Percentiles rank a stretch among this genome's conserved stretches.
These are phyloP conservation scores for Panicum hallii DNA, from an alignment of 202 grass and related monocot genomes.

Conservation along the genomic window DNA sequence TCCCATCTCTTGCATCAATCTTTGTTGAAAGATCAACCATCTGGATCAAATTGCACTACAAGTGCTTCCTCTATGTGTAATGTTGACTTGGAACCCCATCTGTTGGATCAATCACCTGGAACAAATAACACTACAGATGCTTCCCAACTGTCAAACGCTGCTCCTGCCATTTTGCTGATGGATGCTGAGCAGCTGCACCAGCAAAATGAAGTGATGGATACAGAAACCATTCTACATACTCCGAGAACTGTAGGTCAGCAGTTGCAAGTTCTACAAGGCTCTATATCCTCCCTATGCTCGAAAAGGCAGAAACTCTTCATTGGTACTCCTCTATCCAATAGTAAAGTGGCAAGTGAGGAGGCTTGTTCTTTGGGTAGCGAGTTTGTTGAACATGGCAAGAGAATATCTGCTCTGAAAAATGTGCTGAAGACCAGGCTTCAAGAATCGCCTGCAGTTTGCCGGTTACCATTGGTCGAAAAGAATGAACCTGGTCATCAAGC, in stretches of 20 bases:
- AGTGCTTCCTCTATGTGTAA: slow-evolving; percentile 37
- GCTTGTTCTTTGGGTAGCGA: slow-evolving; percentile 50
- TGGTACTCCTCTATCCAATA: slow-evolving; percentile 38
- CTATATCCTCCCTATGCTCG: slow-evolving; percentile 60
- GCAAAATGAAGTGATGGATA: slow-evolving; percentile 46
- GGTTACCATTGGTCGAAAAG: slow-evolving; percentile 30
- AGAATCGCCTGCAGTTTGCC: slow-evolving; percentile 43
- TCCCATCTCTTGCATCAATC: slow-evolving; percentile 26
- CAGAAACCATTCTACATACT: slow-evolving; percentile 48
- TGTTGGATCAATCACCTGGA: slow-evolving; percentile 43
- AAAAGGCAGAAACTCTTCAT: slow-evolving; percentile 57
- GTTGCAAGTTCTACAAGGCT: slow-evolving; percentile 47
- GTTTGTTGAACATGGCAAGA: slow-evolving; percentile 56
- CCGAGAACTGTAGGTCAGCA: slow-evolving; percentile 47
- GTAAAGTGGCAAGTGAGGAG: slow-evolving; percentile 36
- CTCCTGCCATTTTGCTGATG: slow-evolving; percentile 23
- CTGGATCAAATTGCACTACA: slow-evolving; percentile 41
- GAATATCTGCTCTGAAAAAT: slow-evolving; percentile 62
- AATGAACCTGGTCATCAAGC: slow-evolving; percentile 42
- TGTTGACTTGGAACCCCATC: slow-evolving; percentile 21
- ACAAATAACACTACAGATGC: slow-evolving; percentile 30
- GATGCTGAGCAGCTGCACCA: slow-evolving; percentile 39
- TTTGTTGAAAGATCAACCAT: slow-evolving; percentile 41
- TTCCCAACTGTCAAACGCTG: slow-evolving; percentile 24
- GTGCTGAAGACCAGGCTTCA: slow-evolving; percentile 43